Percentiles rank a stretch among this genome's conserved stretches.
phyloP scores from a whole-genome alignment of 2,329 filamentous ascomycete genomes.

The Didymella pinodella region DNA sequence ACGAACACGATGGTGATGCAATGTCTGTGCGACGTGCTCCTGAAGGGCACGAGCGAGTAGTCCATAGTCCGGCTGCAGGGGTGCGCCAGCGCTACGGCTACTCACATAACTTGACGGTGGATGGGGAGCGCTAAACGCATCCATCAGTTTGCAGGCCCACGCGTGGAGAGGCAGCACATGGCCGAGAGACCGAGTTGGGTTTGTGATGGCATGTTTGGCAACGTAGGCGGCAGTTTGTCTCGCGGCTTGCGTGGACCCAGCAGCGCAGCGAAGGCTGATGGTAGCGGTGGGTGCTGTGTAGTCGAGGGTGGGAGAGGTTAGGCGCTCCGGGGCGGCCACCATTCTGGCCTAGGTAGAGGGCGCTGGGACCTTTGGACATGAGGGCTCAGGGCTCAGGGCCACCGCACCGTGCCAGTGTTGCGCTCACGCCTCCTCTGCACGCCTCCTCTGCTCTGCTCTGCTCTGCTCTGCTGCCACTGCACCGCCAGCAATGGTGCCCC shows the following conservation, averaged over 20 bases:
- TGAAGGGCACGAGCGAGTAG: conserved; percentile 11
- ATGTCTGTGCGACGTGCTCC: conserved; percentile 6
- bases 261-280: not conserved
- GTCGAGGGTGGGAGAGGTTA: conserved; percentile 1
- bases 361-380: conserved; percentile 15
- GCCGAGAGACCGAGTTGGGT: not conserved
- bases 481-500: conserved; percentile 19
- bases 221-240: not conserved
- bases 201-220: not conserved
- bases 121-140: not conserved
- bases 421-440: not conserved
- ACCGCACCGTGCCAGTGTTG: not conserved
- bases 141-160: not conserved
- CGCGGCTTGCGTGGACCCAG: not conserved
- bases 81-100: conserved; percentile 13
- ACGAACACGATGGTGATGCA: not conserved
- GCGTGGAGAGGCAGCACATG: not conserved
- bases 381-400: conserved; percentile 8
- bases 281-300: conserved; percentile 1
- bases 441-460: not conserved
- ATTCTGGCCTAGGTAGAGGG: conserved; percentile 4
- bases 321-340: conserved; percentile 11
- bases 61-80: conserved; percentile 5
- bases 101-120: conserved; percentile 3
- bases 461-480: not conserved